Evolutionary conservation across 495 filamentous ascomycete genomes (phyloP).

Genomic region (Niebla homalea): DNA sequence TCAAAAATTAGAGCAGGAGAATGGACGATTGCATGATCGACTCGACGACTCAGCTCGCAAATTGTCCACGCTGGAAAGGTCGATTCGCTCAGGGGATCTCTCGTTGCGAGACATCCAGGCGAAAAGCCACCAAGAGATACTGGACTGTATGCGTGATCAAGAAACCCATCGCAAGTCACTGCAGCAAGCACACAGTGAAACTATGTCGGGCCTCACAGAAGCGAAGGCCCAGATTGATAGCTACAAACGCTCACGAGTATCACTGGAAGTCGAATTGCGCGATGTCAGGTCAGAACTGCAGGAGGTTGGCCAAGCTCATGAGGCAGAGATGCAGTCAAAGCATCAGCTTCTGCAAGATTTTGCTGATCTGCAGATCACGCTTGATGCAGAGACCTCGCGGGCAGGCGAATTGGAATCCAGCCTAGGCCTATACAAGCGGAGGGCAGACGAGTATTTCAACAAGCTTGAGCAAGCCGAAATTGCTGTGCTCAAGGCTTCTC

Average conservation of each 20-base stretch:
- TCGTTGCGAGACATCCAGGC: conserved; percentile 86
- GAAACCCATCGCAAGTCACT: conserved; percentile 76
- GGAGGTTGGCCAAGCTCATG: conserved; percentile 59
- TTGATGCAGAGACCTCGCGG: conserved; percentile 80
- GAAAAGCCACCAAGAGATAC: conserved; percentile 87
- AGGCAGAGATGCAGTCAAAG: conserved; percentile 73
- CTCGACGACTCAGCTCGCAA: conserved; percentile 92
- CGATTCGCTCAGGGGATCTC: conserved; percentile 75
- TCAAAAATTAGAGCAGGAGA: conserved; percentile 85
- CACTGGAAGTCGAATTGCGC: conserved; percentile 78
- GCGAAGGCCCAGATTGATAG: conserved; percentile 78
- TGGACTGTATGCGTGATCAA: conserved; percentile 85
- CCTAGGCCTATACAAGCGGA: conserved; percentile 78
- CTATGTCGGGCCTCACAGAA: conserved; percentile 70
- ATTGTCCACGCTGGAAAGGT: conserved; percentile 79
- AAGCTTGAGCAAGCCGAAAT: conserved; percentile 97
- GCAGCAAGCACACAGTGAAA: conserved; percentile 71
- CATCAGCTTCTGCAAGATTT: conserved; percentile 85
- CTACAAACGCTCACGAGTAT: conserved; percentile 62
- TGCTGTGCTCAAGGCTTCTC: conserved; percentile 77
- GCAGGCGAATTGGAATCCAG: conserved; percentile 72
- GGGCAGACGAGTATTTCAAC: conserved; percentile 93
- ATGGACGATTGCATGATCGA: conserved; percentile 83
- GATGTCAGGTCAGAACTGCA: conserved; percentile 74
- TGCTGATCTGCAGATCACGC: conserved; percentile 82